Percentiles rank a stretch among this genome's conserved stretches.
phyloP scores from a whole-genome alignment of 352 stramenopile species.

The Globisporangium middletonii region DNA sequence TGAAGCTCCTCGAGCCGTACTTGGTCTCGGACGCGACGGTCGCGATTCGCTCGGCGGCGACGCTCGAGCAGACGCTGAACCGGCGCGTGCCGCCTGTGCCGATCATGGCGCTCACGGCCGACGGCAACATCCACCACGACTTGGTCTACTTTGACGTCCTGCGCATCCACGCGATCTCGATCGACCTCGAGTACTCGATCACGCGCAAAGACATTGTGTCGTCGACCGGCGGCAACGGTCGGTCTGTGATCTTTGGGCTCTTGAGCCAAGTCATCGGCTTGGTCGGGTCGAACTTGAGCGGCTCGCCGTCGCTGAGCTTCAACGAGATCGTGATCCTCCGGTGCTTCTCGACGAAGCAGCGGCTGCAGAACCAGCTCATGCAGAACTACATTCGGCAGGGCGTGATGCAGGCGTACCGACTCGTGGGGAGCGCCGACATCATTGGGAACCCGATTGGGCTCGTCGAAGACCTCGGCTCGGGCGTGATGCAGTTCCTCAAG shows the following conservation, averaged over 20 bases:
- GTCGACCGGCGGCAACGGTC: constrained; percentile 45
- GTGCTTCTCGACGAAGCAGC: constrained; percentile 78
- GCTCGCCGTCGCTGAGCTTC: constrained; percentile 78
- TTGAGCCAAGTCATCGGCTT: constrained; percentile 77
- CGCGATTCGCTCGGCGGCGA: constrained; percentile 46
- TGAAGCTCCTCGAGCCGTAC: constrained; percentile 78
- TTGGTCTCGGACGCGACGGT: constrained; percentile 65
- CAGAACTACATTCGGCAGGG: constrained; percentile 81
- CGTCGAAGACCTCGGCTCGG: constrained; percentile 82
- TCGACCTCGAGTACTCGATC: constrained; percentile 83
- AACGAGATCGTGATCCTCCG: constrained; percentile 80
- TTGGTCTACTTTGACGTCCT: constrained; percentile 81
- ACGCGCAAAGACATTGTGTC: constrained; percentile 78
- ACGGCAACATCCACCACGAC: constrained; percentile 69
- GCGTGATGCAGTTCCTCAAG: constrained; percentile 83
- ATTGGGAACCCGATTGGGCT: constrained; percentile 85
- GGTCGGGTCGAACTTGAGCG: constrained; percentile 80
- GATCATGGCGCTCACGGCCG: constrained; percentile 39
- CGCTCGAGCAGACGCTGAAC: constrained; percentile 52
- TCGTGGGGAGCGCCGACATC: constrained; percentile 82
- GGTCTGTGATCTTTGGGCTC: constrained; percentile 76
- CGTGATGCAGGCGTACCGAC: constrained; percentile 77
- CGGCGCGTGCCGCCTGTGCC: constrained; percentile 58
- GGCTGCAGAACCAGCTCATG: constrained; percentile 71
- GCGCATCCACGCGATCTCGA: constrained; percentile 57